Conservation (phyloP, 352 stramenopile species). For the Globisporangium nodosum region DNA sequence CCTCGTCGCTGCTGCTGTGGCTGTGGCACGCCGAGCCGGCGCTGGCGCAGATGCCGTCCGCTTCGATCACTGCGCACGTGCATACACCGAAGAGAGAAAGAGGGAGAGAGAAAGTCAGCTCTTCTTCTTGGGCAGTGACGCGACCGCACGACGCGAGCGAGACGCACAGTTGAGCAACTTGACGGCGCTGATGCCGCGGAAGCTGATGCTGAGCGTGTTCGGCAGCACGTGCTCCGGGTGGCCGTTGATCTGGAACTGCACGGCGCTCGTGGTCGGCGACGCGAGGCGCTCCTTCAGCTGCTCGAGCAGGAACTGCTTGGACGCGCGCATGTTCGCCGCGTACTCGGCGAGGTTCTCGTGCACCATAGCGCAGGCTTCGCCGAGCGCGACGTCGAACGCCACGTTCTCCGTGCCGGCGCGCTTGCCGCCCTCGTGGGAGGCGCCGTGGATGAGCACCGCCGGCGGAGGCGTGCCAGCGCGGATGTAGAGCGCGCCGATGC, state of each 20-base stretch:
- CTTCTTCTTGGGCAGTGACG: background rate
- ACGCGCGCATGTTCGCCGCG: conserved; percentile 58
- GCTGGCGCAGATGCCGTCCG: conserved; percentile 82
- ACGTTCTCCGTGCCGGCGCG: conserved; percentile 97
- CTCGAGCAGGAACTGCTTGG: conserved; percentile 44
- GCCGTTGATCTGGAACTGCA: conserved; percentile 82
- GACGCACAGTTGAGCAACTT: conserved; percentile 75
- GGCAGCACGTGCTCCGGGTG: conserved; percentile 82
- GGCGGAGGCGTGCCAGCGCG: conserved; percentile 30
- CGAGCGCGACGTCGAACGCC: conserved; percentile 91
- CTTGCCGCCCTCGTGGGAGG: conserved; percentile 88
- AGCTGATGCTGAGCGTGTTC: conserved; percentile 96
- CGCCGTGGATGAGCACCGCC: conserved; percentile 87
- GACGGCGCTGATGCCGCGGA: conserved; percentile 81
- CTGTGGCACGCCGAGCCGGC: conserved; percentile 94
- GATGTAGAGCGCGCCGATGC: conserved; percentile 79
- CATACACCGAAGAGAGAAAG: background rate
- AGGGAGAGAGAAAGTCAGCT: background rate
- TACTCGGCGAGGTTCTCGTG: conserved; percentile 72
- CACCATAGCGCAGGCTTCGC: conserved; percentile 70
- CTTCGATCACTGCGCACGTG: conserved; percentile 54
- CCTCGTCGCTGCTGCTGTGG: conserved; percentile 33
- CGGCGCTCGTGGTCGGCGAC: conserved; percentile 16
- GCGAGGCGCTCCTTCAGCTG: conserved; percentile 45
- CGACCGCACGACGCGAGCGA: background rate